Evolutionary conservation across 2,329 filamentous ascomycete species (phyloP), one percentile per base, ranked within the genome.

Genomic region (Coccinonectria pachysandricola): DNA sequence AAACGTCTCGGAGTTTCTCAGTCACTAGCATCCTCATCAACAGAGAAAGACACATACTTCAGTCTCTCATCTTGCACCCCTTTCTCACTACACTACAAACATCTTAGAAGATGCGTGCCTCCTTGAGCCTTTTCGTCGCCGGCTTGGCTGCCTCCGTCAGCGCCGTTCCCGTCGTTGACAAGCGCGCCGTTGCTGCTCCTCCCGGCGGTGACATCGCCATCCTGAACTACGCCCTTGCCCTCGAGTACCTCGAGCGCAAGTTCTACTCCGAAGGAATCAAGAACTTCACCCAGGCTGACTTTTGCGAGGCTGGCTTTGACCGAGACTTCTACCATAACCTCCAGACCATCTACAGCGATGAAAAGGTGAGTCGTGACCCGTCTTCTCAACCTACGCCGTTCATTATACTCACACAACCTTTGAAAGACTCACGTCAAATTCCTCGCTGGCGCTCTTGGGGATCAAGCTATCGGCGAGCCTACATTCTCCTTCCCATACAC

Each of bases 221-320:
- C 26, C 52, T 64, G 27, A 60, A 62, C 50, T 65, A 64, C 26
- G 62, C 62, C 12, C 47, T 65, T 12, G 59, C 60, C 2, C 60
- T 71, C 5, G 68, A 73, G 50, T 60, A 68, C 28, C 62, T 72
- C 15, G 76, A 81, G 53, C 57, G 69, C 34, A 61, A 59, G 29
- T 80, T 80, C 55, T 81, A 81, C 54, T 54, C 58, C 19, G 47
- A 75, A 24, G 75, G 66, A 19, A 57, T 80, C 4, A 48, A 56
- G 31, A 74, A 71, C 41, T 79, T 68, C 57, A 63, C 60, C 15
- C 49, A 62, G 33, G 36, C 46, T 2, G 59, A 73, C 38, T 77
- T 77, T 44, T 40, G 53, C 15, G 53, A 48, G 16, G 69, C 68
- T 23, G 70, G 69, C 9, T 65, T 62, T 43, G 49, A 62, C 26